Percentiles rank a stretch among this genome's conserved stretches.
These are phyloP conservation scores for Hyaloscypha finlandica DNA, from an alignment of 495 filamentous ascomycete genomes.

Conservation along the genomic window DNA sequence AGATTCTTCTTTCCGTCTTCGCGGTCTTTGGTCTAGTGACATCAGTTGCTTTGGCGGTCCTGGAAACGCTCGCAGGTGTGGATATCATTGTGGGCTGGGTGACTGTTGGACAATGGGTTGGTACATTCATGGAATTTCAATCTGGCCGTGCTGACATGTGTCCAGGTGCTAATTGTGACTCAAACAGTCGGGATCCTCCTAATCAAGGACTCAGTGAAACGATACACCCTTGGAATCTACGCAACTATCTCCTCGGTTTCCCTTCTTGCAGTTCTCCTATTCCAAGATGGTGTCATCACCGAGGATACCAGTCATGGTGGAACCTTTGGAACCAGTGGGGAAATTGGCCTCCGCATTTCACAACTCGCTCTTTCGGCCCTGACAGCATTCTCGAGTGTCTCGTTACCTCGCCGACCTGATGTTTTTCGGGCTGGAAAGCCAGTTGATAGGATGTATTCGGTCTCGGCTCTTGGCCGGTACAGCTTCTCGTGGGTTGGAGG, in stretches of 20 bases:
- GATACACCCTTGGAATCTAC: constrained; percentile 50
- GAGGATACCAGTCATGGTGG: constrained; percentile 5
- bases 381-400: constrained; percentile 38
- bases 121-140: constrained; percentile 11
- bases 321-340: constrained; percentile 8
- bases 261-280: constrained; percentile 40
- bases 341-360: constrained; percentile 35
- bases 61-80: constrained; percentile 15
- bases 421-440: constrained; percentile 57
- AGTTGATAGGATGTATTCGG: constrained; percentile 66
- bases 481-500: constrained; percentile 63
- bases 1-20: constrained; percentile 44
- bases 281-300: constrained; percentile 41
- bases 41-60: constrained; percentile 25
- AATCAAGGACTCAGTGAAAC: constrained; percentile 45
- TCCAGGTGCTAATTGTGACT: constrained; percentile 41
- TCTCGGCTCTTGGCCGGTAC: constrained; percentile 59
- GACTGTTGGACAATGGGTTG: constrained; percentile 31
- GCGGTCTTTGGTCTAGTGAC: constrained; percentile 42
- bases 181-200: constrained; percentile 47
- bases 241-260: constrained; percentile 45
- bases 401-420: constrained; percentile 67
- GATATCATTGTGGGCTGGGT: constrained; percentile 32
- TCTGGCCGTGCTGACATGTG: constrained; percentile 12
- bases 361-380: constrained; percentile 41